Percentiles rank a stretch among this genome's conserved stretches.
These are phyloP conservation scores for Lasiosphaeria hispida DNA, from an alignment of 495 filamentous ascomycete species.

Conservation along the genomic window DNA sequence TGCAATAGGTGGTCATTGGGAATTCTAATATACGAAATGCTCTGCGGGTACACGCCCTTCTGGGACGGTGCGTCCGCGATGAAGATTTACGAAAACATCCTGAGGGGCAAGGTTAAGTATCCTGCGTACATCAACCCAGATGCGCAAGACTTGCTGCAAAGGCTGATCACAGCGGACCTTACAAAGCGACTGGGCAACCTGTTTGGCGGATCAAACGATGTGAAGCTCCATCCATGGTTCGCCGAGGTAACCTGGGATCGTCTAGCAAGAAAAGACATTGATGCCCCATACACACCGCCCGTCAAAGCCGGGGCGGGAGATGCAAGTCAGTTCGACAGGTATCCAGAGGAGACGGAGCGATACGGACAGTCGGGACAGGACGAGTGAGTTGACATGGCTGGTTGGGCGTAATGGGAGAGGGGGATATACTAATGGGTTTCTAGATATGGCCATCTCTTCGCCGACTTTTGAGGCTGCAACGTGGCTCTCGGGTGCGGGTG, in stretches of 20 bases:
- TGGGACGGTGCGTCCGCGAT: slow-evolving; percentile 97
- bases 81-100: slow-evolving; percentile 99
- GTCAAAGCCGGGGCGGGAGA: slow-evolving; percentile 91
- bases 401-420: not conserved
- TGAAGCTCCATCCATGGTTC: slow-evolving; percentile 96
- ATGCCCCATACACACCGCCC: slow-evolving; percentile 97
- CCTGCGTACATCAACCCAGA: slow-evolving; percentile 93
- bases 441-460: slow-evolving; percentile 70
- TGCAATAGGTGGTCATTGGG: slow-evolving; percentile 87
- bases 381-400: slow-evolving; percentile 60
- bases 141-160: slow-evolving; percentile 85
- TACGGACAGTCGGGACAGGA: slow-evolving; percentile 78
- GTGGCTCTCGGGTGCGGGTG: not conserved
- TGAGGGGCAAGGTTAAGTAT: slow-evolving; percentile 90
- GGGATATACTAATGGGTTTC: slow-evolving; percentile 1
- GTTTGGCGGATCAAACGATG: slow-evolving; percentile 86
- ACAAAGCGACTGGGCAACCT: slow-evolving; percentile 94
- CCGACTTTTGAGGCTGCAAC: slow-evolving; percentile 58
- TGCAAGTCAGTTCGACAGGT: slow-evolving; percentile 96
- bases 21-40: slow-evolving; percentile 99
- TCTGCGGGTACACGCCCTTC: slow-evolving; percentile 97
- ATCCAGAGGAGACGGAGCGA: slow-evolving; percentile 91
- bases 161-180: slow-evolving; percentile 89
- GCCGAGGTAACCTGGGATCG: slow-evolving; percentile 97
- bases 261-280: slow-evolving; percentile 89